These are phyloP conservation scores for Aegilops sharonensis DNA, from an alignment of 176 grass and related monocot species.

Conservation along the genomic window DNA sequence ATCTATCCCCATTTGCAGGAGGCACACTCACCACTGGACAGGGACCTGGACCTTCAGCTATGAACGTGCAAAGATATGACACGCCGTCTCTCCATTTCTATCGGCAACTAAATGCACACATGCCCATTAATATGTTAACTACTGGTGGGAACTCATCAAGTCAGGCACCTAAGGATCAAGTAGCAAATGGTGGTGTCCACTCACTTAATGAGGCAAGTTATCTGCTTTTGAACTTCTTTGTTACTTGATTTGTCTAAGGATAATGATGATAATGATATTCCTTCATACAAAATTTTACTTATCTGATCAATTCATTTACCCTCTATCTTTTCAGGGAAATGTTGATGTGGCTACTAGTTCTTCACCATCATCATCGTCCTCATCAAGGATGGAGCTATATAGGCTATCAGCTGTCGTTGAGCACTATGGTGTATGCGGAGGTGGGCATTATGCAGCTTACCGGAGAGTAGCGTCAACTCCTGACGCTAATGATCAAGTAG, in stretches of 20 bases:
- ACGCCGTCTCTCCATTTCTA: slow-evolving; percentile 32
- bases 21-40: slow-evolving; percentile 33
- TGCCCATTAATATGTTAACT: slow-evolving; percentile 38
- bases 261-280: background rate
- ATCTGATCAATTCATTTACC: background rate
- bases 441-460: slow-evolving; percentile 85
- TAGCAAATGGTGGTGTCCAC: background rate
- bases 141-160: slow-evolving; percentile 29
- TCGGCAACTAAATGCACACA: slow-evolving; percentile 38
- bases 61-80: slow-evolving; percentile 21
- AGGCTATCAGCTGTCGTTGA: slow-evolving; percentile 71
- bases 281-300: background rate
- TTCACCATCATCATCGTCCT: background rate
- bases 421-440: slow-evolving; percentile 75
- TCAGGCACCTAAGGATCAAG: slow-evolving; percentile 16
- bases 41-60: slow-evolving; percentile 18
- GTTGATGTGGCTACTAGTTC: background rate
- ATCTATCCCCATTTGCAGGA: slow-evolving; percentile 62
- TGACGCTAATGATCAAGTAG: slow-evolving; percentile 23
- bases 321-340: slow-evolving; percentile 17
- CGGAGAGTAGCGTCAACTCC: slow-evolving; percentile 46
- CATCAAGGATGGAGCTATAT: slow-evolving; percentile 41
- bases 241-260: background rate
- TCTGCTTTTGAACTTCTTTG: background rate
- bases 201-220: slow-evolving; percentile 22